phyloP scores from a whole-genome alignment of 768 basidiomycete genomes.

The Phylloporus scabripes region DNA sequence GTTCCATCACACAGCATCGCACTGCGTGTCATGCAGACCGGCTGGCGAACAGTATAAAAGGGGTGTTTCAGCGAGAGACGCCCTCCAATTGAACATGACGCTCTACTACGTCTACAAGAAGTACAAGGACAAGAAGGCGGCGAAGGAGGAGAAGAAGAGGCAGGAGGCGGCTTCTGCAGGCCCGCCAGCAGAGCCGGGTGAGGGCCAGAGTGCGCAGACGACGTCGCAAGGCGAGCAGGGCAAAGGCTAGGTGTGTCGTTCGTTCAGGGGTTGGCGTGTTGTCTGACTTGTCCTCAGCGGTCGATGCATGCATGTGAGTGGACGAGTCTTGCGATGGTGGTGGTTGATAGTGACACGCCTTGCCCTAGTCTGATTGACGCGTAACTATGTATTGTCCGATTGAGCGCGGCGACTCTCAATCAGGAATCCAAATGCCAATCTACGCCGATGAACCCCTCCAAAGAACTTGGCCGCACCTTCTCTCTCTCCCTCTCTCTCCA shows the following conservation, averaged over 20 bases:
- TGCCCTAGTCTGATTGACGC: background rate
- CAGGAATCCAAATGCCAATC: conserved; percentile 20
- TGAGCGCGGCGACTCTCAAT: background rate
- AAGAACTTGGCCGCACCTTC: background rate
- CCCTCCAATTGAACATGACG: background rate
- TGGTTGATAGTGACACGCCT: no score
- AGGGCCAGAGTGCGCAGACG: background rate
- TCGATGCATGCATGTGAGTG: background rate
- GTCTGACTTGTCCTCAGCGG: background rate
- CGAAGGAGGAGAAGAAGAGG: conserved; percentile 14
- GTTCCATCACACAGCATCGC: no score
- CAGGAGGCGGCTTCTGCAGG: conserved; percentile 1
- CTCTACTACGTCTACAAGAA: conserved; percentile 17
- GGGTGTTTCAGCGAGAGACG: background rate
- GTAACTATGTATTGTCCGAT: background rate
- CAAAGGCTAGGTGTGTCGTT: conserved; percentile 13
- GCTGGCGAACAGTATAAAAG: conserved; percentile 3
- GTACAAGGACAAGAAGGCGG: conserved; percentile 23
- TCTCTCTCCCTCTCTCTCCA: conserved; percentile 9
- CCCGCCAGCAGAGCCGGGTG: background rate
- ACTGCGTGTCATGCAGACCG: no score
- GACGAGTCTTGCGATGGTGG: no score
- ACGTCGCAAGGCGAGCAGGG: background rate
- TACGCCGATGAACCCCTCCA: background rate
- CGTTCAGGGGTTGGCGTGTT: no score